These are phyloP conservation scores for Coprinellus micaceus DNA, from an alignment of 768 basidiomycete species.

Conservation along the genomic window DNA sequence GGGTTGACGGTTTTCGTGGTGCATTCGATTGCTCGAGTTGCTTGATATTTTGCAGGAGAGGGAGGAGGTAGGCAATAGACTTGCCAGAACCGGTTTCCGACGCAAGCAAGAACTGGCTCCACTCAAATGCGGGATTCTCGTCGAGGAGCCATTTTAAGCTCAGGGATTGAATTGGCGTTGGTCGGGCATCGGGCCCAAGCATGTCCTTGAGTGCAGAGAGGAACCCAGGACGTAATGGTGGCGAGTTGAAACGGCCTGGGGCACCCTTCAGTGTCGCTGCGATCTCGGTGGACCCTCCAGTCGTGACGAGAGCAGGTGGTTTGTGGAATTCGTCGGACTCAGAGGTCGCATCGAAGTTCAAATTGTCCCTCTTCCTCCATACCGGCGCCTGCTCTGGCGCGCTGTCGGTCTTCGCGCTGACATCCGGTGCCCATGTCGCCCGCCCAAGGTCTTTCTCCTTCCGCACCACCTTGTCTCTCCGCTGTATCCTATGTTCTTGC, in stretches of 20 bases:
- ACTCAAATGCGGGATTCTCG: constrained; percentile 22
- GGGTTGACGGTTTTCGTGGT: not conserved
- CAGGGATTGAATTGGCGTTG: constrained; percentile 79
- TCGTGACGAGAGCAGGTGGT: constrained; percentile 13
- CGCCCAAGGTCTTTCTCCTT: not conserved
- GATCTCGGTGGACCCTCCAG: constrained; percentile 8
- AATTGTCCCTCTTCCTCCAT: not conserved
- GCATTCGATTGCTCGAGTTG: constrained; percentile 44
- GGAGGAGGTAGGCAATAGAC: constrained; percentile 85
- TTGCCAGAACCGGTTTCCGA: constrained; percentile 92
- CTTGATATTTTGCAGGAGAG: constrained; percentile 78
- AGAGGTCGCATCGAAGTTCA: not conserved
- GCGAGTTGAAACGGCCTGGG: constrained; percentile 55
- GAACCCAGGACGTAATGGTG: constrained; percentile 67
- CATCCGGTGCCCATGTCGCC: not conserved
- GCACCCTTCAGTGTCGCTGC: constrained; percentile 11
- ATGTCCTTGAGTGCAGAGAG: constrained; percentile 52
- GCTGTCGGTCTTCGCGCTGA: not conserved
- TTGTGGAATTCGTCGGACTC: constrained; percentile 13
- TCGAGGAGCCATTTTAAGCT: constrained; percentile 62
- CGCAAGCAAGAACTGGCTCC: constrained; percentile 64
- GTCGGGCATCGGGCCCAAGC: constrained; percentile 52
- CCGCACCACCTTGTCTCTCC: not conserved
- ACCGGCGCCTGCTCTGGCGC: not conserved
- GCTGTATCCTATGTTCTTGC: not conserved